phyloP scores from a whole-genome alignment of 345 rosid genomes.

The Populus davidiana region DNA sequence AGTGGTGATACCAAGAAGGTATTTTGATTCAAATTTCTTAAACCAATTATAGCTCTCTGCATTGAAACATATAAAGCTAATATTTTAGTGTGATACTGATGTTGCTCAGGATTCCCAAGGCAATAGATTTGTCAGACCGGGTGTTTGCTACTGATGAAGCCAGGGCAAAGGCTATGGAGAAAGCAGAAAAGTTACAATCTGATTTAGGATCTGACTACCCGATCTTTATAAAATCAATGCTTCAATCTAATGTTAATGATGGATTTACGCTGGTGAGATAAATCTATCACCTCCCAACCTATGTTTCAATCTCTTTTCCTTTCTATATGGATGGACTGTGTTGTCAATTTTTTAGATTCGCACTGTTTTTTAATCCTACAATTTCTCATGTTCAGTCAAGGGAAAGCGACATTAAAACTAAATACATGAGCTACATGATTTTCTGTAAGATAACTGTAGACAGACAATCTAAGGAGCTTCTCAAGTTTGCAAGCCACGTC shows the following conservation, averaged over 20 bases:
- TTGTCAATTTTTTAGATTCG: neutral
- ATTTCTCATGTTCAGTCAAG: no score
- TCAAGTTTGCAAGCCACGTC: no score
- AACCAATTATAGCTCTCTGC: no score
- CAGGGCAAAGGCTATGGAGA: conserved; percentile 9
- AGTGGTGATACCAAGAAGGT: conserved; percentile 19
- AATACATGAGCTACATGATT: no score
- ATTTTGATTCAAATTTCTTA: neutral
- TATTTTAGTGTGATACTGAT: neutral
- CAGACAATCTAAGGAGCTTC: no score
- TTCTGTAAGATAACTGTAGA: no score
- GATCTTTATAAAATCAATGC: conserved; percentile 16
- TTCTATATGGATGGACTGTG: neutral
- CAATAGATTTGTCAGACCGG: conserved; percentile 9
- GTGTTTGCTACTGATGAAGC: conserved; percentile 20
- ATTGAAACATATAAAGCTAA: no score
- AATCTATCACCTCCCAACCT: neutral
- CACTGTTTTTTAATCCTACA: no score
- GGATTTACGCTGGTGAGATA: conserved; percentile 21
- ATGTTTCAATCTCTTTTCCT: neutral
- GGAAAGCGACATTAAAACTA: no score
- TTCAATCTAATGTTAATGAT: conserved; percentile 18
- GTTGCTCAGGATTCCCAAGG: neutral
- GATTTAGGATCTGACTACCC: conserved; percentile 2
- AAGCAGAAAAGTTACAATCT: conserved; percentile 14